Base-by-base conservation (phyloP, 768 basidiomycete species). In the Pholiota molesta region DNA sequence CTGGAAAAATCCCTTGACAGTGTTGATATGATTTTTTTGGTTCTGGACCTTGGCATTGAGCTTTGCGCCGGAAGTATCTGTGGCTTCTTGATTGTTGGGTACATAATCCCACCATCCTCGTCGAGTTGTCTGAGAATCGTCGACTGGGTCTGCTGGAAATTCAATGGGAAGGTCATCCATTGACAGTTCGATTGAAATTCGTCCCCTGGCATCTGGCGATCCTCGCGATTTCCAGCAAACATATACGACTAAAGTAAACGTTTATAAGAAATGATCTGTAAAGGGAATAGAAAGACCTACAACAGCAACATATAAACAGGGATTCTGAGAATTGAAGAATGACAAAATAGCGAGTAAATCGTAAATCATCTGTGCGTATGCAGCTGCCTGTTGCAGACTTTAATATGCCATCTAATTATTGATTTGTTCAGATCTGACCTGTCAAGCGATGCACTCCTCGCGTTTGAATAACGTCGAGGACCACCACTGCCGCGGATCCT, bases 41-140 rank as follows among this genome's bases (percentile, higher is more conserved):
- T 19, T 19, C 23, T 16, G 19, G 10, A n/a, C 33, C 37, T 51
- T 19, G 26, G 56, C 8, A 45, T 29, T n/a, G 16, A 21, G 19
- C 23, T 45, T 28, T 26, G 14, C 40, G 26, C n/a, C 31, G 6
- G 47, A 35, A 7, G 21, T 6, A 19, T 19, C 29, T 60, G 60
- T 40, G 40, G 54, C 45, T 60, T 45, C 59, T 40, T 60, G 59
- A 29, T 61, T 57, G 26, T 76, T 66, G 19, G 81, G 77, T 5
- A 83, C 79, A 68, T 84, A 83, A 65, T 86, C 82, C 83, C 83
- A 86, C 84, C 86, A 86, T 6, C 78, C 81, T 26, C 81, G 74
- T 29, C 73, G 76, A 29, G 65, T 66, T 14, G 70, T 66, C 37
- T 71, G 67, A 14, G 60, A 55, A 49, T 62, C 60, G 54, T 70